Evolutionary conservation across 371 early-diverging fungal species (phyloP).

Genomic region (Coemansia sp.): DNA sequence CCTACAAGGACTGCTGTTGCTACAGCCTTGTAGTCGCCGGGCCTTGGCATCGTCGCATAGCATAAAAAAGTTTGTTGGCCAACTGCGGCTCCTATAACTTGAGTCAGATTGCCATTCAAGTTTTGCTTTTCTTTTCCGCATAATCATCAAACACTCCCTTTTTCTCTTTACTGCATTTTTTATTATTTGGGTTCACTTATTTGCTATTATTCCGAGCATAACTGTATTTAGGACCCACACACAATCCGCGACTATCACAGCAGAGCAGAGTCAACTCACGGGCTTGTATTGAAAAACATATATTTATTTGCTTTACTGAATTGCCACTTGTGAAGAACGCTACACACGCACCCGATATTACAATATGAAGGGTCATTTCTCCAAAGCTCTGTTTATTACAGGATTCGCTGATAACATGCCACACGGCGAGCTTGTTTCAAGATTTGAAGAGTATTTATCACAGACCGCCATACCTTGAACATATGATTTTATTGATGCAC

Average conservation of each 20-base stretch:
- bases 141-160: background rate
- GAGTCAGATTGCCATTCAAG: background rate
- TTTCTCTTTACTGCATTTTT: slow-evolving; percentile 1
- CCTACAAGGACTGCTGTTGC: background rate
- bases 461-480: background rate
- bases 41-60: background rate
- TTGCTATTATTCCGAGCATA: background rate
- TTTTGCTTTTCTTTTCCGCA: background rate
- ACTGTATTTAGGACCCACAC: background rate
- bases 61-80: background rate
- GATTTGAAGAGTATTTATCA: slow-evolving; percentile 42
- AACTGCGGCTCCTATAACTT: background rate
- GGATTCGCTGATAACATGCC: slow-evolving; percentile 28
- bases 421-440: slow-evolving; percentile 29
- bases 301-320: background rate
- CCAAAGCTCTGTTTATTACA: slow-evolving; percentile 33
- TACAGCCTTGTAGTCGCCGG: background rate
- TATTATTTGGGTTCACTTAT: background rate
- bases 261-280: background rate
- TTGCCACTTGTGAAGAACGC: background rate
- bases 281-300: background rate
- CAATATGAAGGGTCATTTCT: slow-evolving; percentile 22
- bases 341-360: background rate
- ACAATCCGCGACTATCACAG: background rate
- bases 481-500: background rate